Evolutionary conservation across 2,329 filamentous ascomycete genomes (phyloP).

Genomic region (Cordyceps tenuipes): DNA sequence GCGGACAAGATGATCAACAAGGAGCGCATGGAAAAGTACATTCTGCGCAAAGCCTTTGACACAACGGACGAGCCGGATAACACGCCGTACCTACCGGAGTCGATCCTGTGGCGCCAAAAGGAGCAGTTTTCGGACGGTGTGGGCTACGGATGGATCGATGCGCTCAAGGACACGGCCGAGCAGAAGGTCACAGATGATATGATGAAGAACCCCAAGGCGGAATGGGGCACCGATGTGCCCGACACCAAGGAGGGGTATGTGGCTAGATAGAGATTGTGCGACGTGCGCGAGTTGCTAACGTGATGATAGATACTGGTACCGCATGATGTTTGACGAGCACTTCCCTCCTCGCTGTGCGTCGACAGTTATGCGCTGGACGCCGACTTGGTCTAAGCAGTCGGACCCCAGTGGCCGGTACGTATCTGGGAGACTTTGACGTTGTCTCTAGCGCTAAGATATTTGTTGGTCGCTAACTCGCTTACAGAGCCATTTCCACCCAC

Average conservation of each 20-base stretch:
- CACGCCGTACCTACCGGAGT: conserved; percentile 84
- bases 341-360: conserved; percentile 87
- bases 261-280: conserved; percentile 8
- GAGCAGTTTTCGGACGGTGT: conserved; percentile 99
- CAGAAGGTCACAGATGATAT: conserved; percentile 87
- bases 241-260: conserved; percentile 92
- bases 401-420: conserved; percentile 85
- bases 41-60: conserved; percentile 95
- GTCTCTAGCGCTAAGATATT: neutral
- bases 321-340: conserved; percentile 97
- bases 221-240: conserved; percentile 89
- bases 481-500: conserved; percentile 68
- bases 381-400: conserved; percentile 93
- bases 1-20: conserved; percentile 91
- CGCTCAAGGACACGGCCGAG: conserved; percentile 90
- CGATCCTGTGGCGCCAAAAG: conserved; percentile 97
- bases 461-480: conserved; percentile 9
- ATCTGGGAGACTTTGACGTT: neutral
- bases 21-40: conserved; percentile 92
- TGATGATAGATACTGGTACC: conserved; percentile 76
- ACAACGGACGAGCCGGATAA: conserved; percentile 74
- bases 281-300: conserved; percentile 18
- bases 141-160: conserved; percentile 98
- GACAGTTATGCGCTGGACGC: conserved; percentile 94
- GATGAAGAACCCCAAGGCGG: conserved; percentile 95